Conservation (phyloP, 306 rosid genomes). For the Potentilla sterilis region DNA sequence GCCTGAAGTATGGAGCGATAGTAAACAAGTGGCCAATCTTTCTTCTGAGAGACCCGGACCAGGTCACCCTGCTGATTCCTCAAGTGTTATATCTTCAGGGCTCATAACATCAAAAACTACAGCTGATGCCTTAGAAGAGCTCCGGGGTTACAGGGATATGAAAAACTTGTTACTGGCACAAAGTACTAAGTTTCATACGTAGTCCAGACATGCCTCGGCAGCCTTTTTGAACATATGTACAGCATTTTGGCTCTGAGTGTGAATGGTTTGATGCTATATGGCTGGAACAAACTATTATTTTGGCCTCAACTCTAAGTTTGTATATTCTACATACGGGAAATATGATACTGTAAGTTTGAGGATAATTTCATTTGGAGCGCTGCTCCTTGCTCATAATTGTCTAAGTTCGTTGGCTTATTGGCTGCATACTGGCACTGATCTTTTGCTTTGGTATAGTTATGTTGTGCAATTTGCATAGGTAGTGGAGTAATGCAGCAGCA, state of each 20-base stretch:
- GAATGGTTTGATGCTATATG: not conserved
- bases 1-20: slow-evolving; percentile 36
- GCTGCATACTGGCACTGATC: not conserved
- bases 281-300: slow-evolving; percentile 12
- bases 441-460: not conserved
- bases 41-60: slow-evolving; percentile 7
- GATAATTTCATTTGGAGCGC: not conserved
- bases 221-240: slow-evolving; percentile 24
- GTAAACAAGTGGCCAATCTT: slow-evolving; percentile 33
- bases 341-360: not conserved
- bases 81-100: slow-evolving; percentile 43
- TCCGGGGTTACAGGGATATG: slow-evolving; percentile 64
- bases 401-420: not conserved
- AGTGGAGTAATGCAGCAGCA: not conserved
- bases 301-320: slow-evolving; percentile 20
- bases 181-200: slow-evolving; percentile 34
- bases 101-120: slow-evolving; percentile 51
- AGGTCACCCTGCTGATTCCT: slow-evolving; percentile 28
- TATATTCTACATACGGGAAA: slow-evolving; percentile 26
- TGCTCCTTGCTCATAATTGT: not conserved
- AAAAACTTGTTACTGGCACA: slow-evolving; percentile 52
- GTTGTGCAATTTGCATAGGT: not conserved
- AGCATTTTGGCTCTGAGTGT: slow-evolving; percentile 16
- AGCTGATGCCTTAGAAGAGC: slow-evolving; percentile 82
- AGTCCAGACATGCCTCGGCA: slow-evolving; percentile 23